Evolutionary conservation across 2,329 filamentous ascomycete species (phyloP), one percentile per base, ranked within the genome.

Genomic region (Penicillium sp.): DNA sequence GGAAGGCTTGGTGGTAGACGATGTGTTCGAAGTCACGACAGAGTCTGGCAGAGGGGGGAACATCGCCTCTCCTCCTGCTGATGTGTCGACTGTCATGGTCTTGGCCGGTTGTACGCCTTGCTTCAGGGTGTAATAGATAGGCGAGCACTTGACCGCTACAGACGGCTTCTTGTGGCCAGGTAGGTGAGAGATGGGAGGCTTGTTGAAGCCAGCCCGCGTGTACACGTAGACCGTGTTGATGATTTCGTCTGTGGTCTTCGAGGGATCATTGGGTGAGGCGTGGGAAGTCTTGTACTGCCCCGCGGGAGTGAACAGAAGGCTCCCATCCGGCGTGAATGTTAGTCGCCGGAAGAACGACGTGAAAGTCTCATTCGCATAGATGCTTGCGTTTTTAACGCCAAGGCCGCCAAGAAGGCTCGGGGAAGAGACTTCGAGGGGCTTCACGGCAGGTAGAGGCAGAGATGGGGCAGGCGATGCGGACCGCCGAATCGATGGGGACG

Each of bases 171-270:
- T 99, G 77, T 98, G 94, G 1, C 95, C 95, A 0, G 95, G 95
- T 6, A 99, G 83, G 76, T 98, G 95, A 6, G 94, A 92, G 58
- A 98, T 90, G 2, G 95, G 95, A 1, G 95, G 92, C 74, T 96
- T 97, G 79, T 97, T 98, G 71, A 99, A 92, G 25, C 95, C 95
- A 34, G 93, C 95, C 68, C 95, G 85, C 0, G 94, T 97, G 76
- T 99, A 99, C 55, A 99, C 95, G 77, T 99, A 99, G 22, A 99
- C 96, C 0, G 95, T 99, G 73, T 99, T 99, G 69, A 90, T 92
- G 54, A 97, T 85, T 66, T 99, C 94, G 67, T 95, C 94, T 0
- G 84, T 84, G 0, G 87, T 84, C 75, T 93, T 96, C 1, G 82
- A 73, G n/a, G 82, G 79, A 63, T 92, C 90, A 51, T 85, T 85